These are phyloP conservation scores for Paraglomus occultum DNA, from an alignment of 192 early-diverging fungal genomes.

Conservation along the genomic window DNA sequence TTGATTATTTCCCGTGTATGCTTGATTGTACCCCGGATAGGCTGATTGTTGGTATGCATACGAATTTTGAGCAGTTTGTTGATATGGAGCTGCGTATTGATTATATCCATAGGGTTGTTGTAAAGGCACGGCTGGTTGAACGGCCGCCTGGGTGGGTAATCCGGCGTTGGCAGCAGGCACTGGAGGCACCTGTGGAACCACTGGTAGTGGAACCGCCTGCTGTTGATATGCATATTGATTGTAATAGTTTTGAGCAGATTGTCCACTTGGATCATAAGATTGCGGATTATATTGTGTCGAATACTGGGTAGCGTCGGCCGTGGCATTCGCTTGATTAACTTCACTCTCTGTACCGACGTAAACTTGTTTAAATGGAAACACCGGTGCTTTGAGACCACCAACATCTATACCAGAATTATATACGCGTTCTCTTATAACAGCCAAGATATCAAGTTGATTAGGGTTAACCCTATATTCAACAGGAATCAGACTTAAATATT, in stretches of 20 bases:
- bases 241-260: constrained; percentile 25
- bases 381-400: constrained; percentile 44
- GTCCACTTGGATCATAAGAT: constrained; percentile 37
- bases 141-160: constrained; percentile 13
- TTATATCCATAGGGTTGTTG: constrained; percentile 15
- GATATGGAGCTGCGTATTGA: constrained; percentile 31
- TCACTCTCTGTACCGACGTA: constrained; percentile 51
- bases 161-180: constrained; percentile 11
- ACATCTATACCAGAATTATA: constrained; percentile 51
- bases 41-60: constrained; percentile 33
- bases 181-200: constrained; percentile 30
- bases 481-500: constrained; percentile 78
- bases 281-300: constrained; percentile 35
- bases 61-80: constrained; percentile 35
- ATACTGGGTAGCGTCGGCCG: neutral
- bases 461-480: constrained; percentile 50
- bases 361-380: constrained; percentile 64
- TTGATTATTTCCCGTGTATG: constrained; percentile 28
- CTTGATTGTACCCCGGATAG: constrained; percentile 19
- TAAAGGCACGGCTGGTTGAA: constrained; percentile 27
- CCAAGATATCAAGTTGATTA: constrained; percentile 48
- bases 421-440: constrained; percentile 74
- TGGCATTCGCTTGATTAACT: constrained; percentile 27
- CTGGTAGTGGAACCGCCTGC: constrained; percentile 30
- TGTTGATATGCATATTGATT: constrained; percentile 4